Base-by-base conservation (phyloP, 78 protist genomes). In the Cavenderia fasciculata region DNA sequence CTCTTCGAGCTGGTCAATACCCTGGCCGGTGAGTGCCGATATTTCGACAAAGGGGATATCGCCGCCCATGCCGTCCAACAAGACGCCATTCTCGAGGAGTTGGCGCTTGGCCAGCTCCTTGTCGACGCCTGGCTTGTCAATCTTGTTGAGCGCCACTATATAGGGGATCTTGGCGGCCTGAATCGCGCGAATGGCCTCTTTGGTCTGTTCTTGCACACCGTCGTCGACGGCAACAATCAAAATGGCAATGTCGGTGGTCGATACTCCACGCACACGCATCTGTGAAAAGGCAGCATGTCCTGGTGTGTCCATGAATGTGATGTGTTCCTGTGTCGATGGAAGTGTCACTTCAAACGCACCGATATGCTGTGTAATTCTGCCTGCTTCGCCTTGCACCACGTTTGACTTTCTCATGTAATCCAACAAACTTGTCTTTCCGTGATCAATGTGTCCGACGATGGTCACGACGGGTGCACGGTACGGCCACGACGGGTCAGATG, bases 371-470 rank as follows among this genome's bases (percentile, higher is more conserved):
- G 99, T 98, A 86, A 98, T 98, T 21, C 98, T 96, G 12, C 99
- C 99, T 0, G 98, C 98, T 79, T 98, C 99, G 6, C 87, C 84
- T 8, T 90, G 88, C 0, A 95, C 97, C 0, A 97, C 89, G 7
- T 59, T 11, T 10, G 97, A 18, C 4, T 49, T 51, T 12, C 99
- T 78, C 25, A 95, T 47, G 49, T 57, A 49, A 33, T 98, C 99
- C 43, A 97, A 92, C 46, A 97, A 94, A 25, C 97, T 62, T 0
- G 99, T 97, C 74, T 96, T 97, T 41, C 99, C 99, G 49, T 98
- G 99, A 69, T 98, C 98, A 36, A 98, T 97, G 74, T 98, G 99
- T 12, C 99, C 99, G 96, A 98, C 95, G 27, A 98, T 29, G 0
- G 98, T 92, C 4, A 96, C 99, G 25, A 98, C 92, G 2, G 99